phyloP scores from a whole-genome alignment of 192 early-diverging fungal species.

The Geranomyces variabilis region DNA sequence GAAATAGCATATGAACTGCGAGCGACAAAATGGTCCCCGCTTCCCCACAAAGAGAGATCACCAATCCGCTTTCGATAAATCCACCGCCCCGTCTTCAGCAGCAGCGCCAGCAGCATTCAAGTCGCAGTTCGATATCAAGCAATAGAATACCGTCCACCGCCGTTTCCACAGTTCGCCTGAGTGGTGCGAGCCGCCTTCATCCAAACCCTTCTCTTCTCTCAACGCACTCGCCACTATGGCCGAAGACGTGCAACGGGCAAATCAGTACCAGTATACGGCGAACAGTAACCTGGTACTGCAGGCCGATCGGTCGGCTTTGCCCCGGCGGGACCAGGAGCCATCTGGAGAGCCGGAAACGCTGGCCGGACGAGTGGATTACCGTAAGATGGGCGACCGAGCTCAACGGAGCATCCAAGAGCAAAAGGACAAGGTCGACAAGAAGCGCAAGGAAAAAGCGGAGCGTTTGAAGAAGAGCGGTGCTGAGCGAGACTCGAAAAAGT shows the following conservation, averaged over 20 bases:
- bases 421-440: constrained; percentile 60
- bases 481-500: constrained; percentile 37
- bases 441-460: constrained; percentile 61
- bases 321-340: constrained; percentile 87
- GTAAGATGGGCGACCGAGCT: constrained; percentile 83
- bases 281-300: constrained; percentile 97
- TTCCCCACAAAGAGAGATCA: too few relatives aligned
- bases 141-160: too few relatives aligned
- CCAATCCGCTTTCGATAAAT: too few relatives aligned
- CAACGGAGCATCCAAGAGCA: constrained; percentile 69
- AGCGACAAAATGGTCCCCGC: too few relatives aligned
- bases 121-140: too few relatives aligned
- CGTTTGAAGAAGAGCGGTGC: constrained; percentile 47
- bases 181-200: too few relatives aligned
- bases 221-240: constrained; percentile 20
- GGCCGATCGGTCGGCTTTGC: constrained; percentile 78
- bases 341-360: constrained; percentile 95
- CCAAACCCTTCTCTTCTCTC: too few relatives aligned
- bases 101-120: too few relatives aligned
- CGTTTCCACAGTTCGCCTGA: too few relatives aligned
- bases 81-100: too few relatives aligned
- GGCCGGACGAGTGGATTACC: constrained; percentile 81
- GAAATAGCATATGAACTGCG: too few relatives aligned
- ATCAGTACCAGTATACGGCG: constrained; percentile 62
- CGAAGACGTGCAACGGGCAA: constrained; percentile 36